Evolutionary conservation across 192 early-diverging fungal species (phyloP), one percentile per base, ranked within the genome.

Genomic region (Gonapodya sp.): DNA sequence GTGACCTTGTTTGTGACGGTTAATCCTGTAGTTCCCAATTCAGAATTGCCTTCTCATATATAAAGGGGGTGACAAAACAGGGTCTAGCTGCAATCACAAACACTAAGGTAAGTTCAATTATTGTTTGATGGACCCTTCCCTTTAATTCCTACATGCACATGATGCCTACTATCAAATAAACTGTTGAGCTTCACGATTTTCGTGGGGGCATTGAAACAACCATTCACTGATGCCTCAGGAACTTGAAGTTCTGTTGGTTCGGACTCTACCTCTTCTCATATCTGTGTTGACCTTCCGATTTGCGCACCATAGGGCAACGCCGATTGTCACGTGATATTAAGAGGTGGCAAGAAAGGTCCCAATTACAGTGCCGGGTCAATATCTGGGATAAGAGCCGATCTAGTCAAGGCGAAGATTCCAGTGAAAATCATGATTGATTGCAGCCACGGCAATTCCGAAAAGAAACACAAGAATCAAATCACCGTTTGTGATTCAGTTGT

Each of bases 361-460:
- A 98, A 98, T 88, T 98, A 93, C 87, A 88, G 87, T 72, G 85
- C 88, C 81, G 86, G 88, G 64, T 85, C 87, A 83, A 91, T 96
- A 8, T 81, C 83, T 31, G 85, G 84, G 36, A 87, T 89, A 24
- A 89, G 88, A 79, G 88, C 85, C 30, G 87, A 89, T 36, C 84
- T 96, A 80, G 82, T 79, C 34, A 93, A 94, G 85, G 88, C 87
- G 35, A 89, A 88, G 36, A 83, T 94, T 33, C 86, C 83, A 31
- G 86, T 88, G 81, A 88, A 88, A 36, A 92, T 98, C 82, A 97
- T 98, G 97, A 90, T 98, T 37, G 97, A 98, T 84, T 96, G 94
- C 87, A 94, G 93, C 24, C 97, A 98, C 80, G 97, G 97, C 35
- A 98, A 98, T 89, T 92, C 91, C 35, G 82, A 83, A 81, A 98